Base-by-base conservation (phyloP, 106 monocot species). In the Posidonia australis region DNA sequence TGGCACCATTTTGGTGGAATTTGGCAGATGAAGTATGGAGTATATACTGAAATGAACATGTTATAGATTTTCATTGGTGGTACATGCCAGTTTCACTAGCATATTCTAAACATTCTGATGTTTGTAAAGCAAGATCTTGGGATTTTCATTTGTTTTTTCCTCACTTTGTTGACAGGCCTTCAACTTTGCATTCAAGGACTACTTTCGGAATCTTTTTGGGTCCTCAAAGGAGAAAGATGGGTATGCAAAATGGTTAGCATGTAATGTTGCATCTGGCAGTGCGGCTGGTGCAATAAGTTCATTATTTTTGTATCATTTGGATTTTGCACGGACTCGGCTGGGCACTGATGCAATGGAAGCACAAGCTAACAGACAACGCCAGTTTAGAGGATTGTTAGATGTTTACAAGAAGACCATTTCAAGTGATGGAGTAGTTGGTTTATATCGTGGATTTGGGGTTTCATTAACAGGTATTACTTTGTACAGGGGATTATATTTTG, bases 181-280 rank as follows among this genome's bases (percentile, higher is more conserved):
- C 57, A 96, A 90, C 66, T 96, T 96, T 84, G 96, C 87, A 64
- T 85, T 96, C 71, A 90, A 87, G 74, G 82, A 84, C 58, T 90
- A 96, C 72, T 96, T 90, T 67, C 71, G 77, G 65, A 62, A 69
- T 54, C 23, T 83, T 16, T 90, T 96, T 77, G 82, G 84, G 64
- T 70, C 31, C 24, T 77, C 84, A 53, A 90, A 79, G 72, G 90
- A 89, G 67, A 86, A 81, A 66, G 89, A 85, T 59, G 84, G 87
- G 13, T 77, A 86, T 66, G 26, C 69, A n/a, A 84, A 77, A 51
- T 83, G 82, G 82, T 81, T 90, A 48, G 82, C 78, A 28, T 78
- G 87, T 12, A 96, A 90, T 71, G 71, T 90, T 54, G 87, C 87
- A 27, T 96, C 90, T 51, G 96, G 87, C 56, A 85, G 90, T 79